Conservation (phyloP, 768 basidiomycete species). For the Tylopilus intermedius region DNA sequence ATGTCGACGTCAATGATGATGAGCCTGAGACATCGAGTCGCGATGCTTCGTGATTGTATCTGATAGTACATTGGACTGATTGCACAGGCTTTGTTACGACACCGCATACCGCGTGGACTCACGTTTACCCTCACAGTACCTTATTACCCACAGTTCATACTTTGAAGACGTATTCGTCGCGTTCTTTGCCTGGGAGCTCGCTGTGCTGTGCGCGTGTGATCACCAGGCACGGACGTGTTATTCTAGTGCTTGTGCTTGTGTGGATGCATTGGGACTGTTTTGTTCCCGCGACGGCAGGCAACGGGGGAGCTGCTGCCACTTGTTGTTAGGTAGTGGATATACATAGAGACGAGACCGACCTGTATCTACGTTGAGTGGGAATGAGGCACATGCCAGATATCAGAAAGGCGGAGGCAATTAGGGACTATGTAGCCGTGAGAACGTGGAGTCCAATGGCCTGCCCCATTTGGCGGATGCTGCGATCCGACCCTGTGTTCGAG, state of each 20-base stretch:
- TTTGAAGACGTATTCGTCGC: not conserved
- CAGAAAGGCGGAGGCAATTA: too few relatives aligned
- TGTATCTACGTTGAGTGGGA: not conserved
- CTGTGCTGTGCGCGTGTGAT: not conserved
- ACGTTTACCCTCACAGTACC: conserved; percentile 1
- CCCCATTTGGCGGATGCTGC: too few relatives aligned
- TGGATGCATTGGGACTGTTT: not conserved
- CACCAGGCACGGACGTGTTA: not conserved
- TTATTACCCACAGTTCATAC: conserved; percentile 1
- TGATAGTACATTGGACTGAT: conserved; percentile 3
- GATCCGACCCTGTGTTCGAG: too few relatives aligned
- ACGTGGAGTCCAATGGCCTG: too few relatives aligned
- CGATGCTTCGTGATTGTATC: conserved; percentile 9
- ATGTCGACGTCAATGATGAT: conserved; percentile 12
- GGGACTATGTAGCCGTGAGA: too few relatives aligned
- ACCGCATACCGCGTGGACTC: conserved; percentile 5
- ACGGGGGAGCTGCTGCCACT: not conserved
- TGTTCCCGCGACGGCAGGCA: not conserved
- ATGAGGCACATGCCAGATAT: not conserved
- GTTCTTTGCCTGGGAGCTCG: not conserved
- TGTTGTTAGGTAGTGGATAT: not conserved
- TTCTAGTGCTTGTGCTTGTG: not conserved
- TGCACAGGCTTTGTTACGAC: not conserved
- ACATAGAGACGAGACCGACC: not conserved
- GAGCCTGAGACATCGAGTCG: not conserved